Percentiles rank a stretch among this genome's conserved stretches.
Evolutionary conservation across 2,329 filamentous ascomycete genomes (phyloP).

Genomic region (Aspergillus puulaauensis): DNA sequence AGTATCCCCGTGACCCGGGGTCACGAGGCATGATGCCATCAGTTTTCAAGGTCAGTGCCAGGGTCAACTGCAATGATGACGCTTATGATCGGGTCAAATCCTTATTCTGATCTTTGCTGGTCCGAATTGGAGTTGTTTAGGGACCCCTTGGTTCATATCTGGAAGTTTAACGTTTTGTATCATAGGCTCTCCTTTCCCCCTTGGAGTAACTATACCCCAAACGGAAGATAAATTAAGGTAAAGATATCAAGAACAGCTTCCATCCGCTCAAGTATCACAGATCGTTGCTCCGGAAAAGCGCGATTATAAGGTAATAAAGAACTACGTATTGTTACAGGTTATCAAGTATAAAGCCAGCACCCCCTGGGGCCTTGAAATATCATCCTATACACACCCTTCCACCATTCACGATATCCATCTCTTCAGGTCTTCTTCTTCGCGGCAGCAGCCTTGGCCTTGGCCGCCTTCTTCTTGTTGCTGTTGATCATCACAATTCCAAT

Average conservation of each 20-base stretch:
- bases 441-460: slow-evolving; percentile 82
- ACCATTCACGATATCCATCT: not conserved
- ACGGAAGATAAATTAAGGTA: not conserved
- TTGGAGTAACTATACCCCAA: not conserved
- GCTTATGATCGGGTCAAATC: not conserved
- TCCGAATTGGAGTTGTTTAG: not conserved
- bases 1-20: slow-evolving; percentile 5
- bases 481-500: slow-evolving; percentile 97
- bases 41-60: slow-evolving; percentile 16
- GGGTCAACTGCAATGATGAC: not conserved
- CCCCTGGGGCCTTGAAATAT: not conserved
- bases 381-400: slow-evolving; percentile 2
- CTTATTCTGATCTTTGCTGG: not conserved
- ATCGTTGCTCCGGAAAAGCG: not conserved
- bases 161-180: not conserved
- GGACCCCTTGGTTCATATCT: not conserved
- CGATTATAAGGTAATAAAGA: slow-evolving; percentile 5
- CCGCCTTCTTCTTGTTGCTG: slow-evolving; percentile 96
- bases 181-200: not conserved
- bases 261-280: not conserved
- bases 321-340: slow-evolving; percentile 9
- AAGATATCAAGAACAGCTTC: not conserved
- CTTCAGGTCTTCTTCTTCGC: slow-evolving; percentile 76
- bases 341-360: slow-evolving; percentile 3
- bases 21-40: slow-evolving; percentile 16